Percentiles rank a stretch among this genome's conserved stretches.
phyloP scores from a whole-genome alignment of 305 asterid species.

The Nicotiana rustica region DNA sequence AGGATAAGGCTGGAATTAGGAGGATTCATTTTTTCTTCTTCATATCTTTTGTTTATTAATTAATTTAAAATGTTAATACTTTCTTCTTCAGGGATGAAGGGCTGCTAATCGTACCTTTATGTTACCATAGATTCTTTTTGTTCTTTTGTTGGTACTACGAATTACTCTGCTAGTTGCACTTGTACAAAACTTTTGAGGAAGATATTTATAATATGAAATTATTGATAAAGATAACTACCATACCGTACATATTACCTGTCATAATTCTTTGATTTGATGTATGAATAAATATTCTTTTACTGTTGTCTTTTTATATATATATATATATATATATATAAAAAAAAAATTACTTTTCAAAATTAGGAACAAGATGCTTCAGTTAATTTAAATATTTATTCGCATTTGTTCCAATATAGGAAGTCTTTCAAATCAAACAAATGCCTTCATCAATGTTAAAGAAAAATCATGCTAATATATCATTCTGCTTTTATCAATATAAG shows the following conservation, averaged over 20 bases:
- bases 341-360: not conserved
- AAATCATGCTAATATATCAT: too few species aligned
- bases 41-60: not conserved
- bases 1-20: constrained; percentile 1
- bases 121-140: not conserved
- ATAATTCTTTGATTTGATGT: constrained; percentile 22
- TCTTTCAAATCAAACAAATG: not conserved
- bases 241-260: constrained; percentile 17
- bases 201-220: not conserved
- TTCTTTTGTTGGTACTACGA: too few species aligned
- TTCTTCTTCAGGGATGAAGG: not conserved
- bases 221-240: not conserved
- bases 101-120: not conserved
- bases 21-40: not conserved
- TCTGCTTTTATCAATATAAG: too few species aligned
- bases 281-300: constrained; percentile 9
- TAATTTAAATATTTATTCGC: constrained; percentile 12
- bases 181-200: too few species aligned
- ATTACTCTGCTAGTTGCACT: too few species aligned
- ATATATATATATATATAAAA: not conserved
- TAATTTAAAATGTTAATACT: not conserved
- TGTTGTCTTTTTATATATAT: not conserved
- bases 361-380: constrained; percentile 26
- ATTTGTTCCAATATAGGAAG: constrained; percentile 10
- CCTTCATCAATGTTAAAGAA: too few species aligned